phyloP scores from a whole-genome alignment of 305 asterid genomes.

The Fraxinus angustifolia region DNA sequence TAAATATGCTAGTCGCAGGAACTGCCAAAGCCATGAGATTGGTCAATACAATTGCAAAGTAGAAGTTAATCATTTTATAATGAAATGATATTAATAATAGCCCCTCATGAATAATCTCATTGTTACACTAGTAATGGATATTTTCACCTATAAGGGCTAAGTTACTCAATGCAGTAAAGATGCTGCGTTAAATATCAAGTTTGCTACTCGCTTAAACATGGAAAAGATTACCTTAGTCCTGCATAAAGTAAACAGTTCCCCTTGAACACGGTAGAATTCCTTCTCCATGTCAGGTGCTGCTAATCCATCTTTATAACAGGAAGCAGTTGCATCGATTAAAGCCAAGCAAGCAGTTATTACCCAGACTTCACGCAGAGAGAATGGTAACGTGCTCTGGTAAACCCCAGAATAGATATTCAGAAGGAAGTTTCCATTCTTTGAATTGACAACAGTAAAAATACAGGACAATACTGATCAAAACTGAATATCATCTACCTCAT shows the following conservation, averaged over 20 bases:
- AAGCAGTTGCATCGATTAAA: slow-evolving; percentile 63
- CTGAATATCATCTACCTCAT: slow-evolving; percentile 63
- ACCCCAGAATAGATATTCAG: slow-evolving; percentile 26
- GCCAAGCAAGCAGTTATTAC: slow-evolving; percentile 88
- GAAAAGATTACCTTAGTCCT: slow-evolving; percentile 75
- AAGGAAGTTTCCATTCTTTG: slow-evolving; percentile 10
- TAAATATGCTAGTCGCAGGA: slow-evolving; percentile 91
- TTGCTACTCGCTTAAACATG: slow-evolving; percentile 12
- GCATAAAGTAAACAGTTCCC: slow-evolving; percentile 83
- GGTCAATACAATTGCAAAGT: slow-evolving; percentile 24
- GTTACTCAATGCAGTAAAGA: background rate
- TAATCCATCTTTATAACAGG: slow-evolving; percentile 68
- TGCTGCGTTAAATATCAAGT: background rate
- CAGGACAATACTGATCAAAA: slow-evolving; percentile 18
- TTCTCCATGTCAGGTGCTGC: slow-evolving; percentile 76
- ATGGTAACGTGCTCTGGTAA: slow-evolving; percentile 75
- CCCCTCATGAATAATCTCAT: slow-evolving; percentile 18
- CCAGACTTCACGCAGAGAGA: slow-evolving; percentile 98
- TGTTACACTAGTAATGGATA: slow-evolving; percentile 2
- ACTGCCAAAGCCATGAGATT: slow-evolving; percentile 56
- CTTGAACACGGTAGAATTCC: slow-evolving; percentile 88
- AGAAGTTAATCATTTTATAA: slow-evolving; percentile 17
- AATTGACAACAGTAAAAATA: slow-evolving; percentile 17
- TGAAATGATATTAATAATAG: slow-evolving; percentile 12
- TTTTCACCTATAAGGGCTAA: slow-evolving; percentile 13